Evolutionary conservation across 179 eudicot genomes (phyloP), one percentile per base, ranked within the genome.

Genomic region (Gypsophila paniculata): DNA sequence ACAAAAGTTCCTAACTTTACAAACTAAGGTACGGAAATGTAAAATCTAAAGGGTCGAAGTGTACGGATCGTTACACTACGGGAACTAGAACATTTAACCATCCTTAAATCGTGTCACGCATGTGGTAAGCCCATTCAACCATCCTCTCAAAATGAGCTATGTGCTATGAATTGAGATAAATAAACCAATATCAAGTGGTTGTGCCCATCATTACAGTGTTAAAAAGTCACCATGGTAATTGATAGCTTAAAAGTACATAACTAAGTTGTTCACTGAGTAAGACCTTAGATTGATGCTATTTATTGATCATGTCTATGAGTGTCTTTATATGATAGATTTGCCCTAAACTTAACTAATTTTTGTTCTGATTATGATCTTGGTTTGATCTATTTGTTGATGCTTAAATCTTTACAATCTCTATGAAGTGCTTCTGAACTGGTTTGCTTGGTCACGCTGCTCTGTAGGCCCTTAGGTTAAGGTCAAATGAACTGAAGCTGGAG

Each of bases 401-500:
- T 53, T 6, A 13, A 36, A 53, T 32, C 2, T 29, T 14, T 22
- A 42, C 1, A 25, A 54, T 48, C 7, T 70, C 54, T 70, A 3
- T 36, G 25, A 0, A 58, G 11, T 58, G 19, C 67, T 12, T 62
- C 62, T 70, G 25, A 39, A 53, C 70, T 71, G 42, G 55, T 46
- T 10, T 70, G 49, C 58, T 19, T 32, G 26, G 32, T 65, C 26
- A 15, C 25, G 64, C 49, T 17, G 51, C 67, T 52, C 60, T 78
- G 82, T 81, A 94, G 99, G 92, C 91, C 76, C 87, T 91, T 57
- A 86, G 94, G 77, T 79, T 94, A 82, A 86, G 97, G 82, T 93
- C 97, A 42, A 89, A 82, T 81, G 98, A 93, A 81, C 86, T 93
- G 67, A 93, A 91, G 86, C 75, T 91, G 85, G 96, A 88, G 88